These are phyloP conservation scores for Trichocladium uniseriatum DNA, from an alignment of 495 filamentous ascomycete species.

Conservation along the genomic window DNA sequence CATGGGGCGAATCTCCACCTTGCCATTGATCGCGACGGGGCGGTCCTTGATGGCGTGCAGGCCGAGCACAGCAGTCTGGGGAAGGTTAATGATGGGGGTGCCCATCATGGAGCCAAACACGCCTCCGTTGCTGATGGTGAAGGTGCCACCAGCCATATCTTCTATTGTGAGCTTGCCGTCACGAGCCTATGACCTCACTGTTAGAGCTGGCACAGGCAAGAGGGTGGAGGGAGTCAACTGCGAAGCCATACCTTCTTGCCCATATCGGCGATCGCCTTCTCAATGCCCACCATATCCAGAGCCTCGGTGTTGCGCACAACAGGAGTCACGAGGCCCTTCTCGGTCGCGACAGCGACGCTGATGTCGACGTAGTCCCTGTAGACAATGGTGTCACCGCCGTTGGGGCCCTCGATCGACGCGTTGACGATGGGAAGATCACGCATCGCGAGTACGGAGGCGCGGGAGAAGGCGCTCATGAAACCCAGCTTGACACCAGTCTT, in stretches of 20 bases:
- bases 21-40: slow-evolving; percentile 79
- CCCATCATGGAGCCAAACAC: slow-evolving; percentile 75
- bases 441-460: slow-evolving; percentile 87
- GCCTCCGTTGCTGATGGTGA: slow-evolving; percentile 92
- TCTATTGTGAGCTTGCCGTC: slow-evolving; percentile 97
- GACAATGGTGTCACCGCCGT: slow-evolving; percentile 93
- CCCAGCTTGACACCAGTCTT: slow-evolving; percentile 96
- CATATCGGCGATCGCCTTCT: slow-evolving; percentile 84
- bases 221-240: neutral
- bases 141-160: slow-evolving; percentile 98
- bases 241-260: slow-evolving; percentile 69
- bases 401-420: slow-evolving; percentile 91
- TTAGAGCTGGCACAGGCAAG: slow-evolving; percentile 9
- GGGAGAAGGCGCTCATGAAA: slow-evolving; percentile 97
- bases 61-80: slow-evolving; percentile 89
- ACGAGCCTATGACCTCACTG: slow-evolving; percentile 52
- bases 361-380: slow-evolving; percentile 98
- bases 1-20: slow-evolving; percentile 92
- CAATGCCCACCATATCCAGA: slow-evolving; percentile 80
- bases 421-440: slow-evolving; percentile 92
- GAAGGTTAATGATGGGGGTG: slow-evolving; percentile 98
- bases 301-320: slow-evolving; percentile 89
- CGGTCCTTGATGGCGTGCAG: slow-evolving; percentile 98
- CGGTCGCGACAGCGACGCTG: slow-evolving; percentile 92
- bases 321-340: slow-evolving; percentile 94